These are phyloP conservation scores for Hypoxylon sp. DNA, from an alignment of 2,329 filamentous ascomycete genomes.

Conservation along the genomic window DNA sequence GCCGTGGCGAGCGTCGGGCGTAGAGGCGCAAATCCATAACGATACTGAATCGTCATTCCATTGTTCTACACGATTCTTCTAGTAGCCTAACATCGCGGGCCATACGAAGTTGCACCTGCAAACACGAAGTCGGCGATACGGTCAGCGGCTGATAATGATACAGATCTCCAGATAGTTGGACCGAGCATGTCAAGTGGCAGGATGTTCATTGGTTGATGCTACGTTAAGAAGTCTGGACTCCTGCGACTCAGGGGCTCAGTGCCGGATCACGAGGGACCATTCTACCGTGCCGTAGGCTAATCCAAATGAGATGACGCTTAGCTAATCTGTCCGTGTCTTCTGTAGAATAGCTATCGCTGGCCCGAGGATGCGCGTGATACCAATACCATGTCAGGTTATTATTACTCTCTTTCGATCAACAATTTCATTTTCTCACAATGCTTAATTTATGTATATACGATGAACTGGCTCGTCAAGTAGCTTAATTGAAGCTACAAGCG, in stretches of 20 bases:
- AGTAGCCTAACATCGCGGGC: constrained; percentile 2
- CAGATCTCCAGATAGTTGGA: constrained; percentile 22
- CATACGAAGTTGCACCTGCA: constrained; percentile 9
- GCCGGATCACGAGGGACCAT: constrained; percentile 26
- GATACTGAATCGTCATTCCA: neutral
- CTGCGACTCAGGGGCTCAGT: constrained; percentile 20
- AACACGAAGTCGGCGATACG: constrained; percentile 27
- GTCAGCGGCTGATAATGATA: constrained; percentile 10
- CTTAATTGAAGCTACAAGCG: neutral
- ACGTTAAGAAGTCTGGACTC: neutral
- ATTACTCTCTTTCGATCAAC: neutral
- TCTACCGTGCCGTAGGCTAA: constrained; percentile 13
- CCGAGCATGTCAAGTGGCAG: neutral
- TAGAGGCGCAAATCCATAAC: neutral
- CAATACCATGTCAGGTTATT: constrained; percentile 8
- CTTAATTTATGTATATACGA: neutral
- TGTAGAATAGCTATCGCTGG: constrained; percentile 8
- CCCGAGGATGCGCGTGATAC: neutral
- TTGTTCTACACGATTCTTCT: neutral
- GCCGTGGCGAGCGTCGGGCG: constrained; percentile 3
- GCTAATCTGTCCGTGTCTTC: neutral
- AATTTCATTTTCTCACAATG: neutral
- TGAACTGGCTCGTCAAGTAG: neutral
- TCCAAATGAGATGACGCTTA: neutral
- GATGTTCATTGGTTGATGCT: constrained; percentile 19